A percentile compares a stretch with the other conserved stretches of the same genome.
Evolutionary conservation across 192 early-diverging fungal genomes (phyloP).

Genomic region (Glomus cerebriforme): DNA sequence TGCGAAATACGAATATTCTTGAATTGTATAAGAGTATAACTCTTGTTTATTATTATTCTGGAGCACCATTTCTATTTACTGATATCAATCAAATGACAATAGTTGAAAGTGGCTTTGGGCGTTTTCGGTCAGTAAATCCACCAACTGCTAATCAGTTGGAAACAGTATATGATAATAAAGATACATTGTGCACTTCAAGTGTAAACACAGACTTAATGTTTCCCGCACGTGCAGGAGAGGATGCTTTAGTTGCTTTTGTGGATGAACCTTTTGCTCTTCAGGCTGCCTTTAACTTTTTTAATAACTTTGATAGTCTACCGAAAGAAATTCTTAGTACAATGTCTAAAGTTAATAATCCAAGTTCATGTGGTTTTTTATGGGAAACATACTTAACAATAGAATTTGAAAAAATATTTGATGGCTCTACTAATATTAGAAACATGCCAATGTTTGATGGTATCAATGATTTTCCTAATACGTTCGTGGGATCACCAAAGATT

Average conservation of each 20-base stretch:
- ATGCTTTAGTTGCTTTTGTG: not conserved
- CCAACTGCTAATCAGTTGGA: not conserved
- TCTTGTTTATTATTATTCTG: constrained; percentile 17
- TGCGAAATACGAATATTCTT: not conserved
- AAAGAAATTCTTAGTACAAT: not conserved
- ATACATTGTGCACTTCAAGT: not conserved
- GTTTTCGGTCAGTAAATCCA: not conserved
- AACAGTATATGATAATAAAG: not conserved
- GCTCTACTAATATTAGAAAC: not conserved
- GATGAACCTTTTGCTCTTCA: constrained; percentile 7
- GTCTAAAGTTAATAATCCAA: constrained; percentile 6
- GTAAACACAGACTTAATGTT: not conserved
- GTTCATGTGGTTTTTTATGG: not conserved
- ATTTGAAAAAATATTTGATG: constrained; percentile 12
- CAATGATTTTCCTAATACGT: not conserved
- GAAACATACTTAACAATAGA: not conserved
- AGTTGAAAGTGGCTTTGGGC: not conserved
- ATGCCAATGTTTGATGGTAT: not conserved
- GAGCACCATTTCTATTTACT: constrained; percentile 15
- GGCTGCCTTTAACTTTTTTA: constrained; percentile 6
- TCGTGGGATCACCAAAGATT: not conserved
- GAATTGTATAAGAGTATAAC: constrained; percentile 17
- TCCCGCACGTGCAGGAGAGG: not conserved
- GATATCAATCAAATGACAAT: constrained; percentile 1
- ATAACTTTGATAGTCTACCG: not conserved